Evolutionary conservation across 2,329 filamentous ascomycete species (phyloP).

Genomic region (Stenocarpella maydis): DNA sequence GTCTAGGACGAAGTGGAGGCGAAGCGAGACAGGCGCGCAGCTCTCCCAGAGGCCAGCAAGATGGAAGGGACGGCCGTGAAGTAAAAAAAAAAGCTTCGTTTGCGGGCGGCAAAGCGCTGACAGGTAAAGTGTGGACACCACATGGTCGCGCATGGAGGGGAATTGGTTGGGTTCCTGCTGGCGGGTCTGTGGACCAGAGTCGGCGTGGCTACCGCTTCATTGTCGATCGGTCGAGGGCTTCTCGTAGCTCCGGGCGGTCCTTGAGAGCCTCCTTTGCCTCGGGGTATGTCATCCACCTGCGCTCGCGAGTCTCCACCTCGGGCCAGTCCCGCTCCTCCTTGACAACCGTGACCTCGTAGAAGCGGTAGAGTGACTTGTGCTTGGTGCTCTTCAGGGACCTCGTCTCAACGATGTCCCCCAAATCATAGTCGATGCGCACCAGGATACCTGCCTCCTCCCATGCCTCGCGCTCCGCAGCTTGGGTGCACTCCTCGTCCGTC

Average conservation of each 20-base stretch:
- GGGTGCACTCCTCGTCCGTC: slow-evolving; percentile 85
- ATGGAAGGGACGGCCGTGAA: not conserved
- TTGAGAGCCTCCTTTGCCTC: slow-evolving; percentile 82
- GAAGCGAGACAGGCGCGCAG: slow-evolving; percentile 11
- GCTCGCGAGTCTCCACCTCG: slow-evolving; percentile 88
- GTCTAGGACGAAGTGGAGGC: slow-evolving; percentile 6
- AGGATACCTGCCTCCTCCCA: slow-evolving; percentile 98
- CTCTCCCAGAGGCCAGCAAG: not conserved
- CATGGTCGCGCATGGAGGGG: slow-evolving; percentile 5
- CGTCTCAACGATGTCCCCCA: slow-evolving; percentile 87
- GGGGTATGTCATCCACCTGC: slow-evolving; percentile 87
- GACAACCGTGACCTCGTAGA: slow-evolving; percentile 88
- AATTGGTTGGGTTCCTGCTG: not conserved
- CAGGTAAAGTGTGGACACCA: not conserved
- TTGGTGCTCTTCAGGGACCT: slow-evolving; percentile 77
- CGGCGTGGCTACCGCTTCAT: slow-evolving; percentile 58
- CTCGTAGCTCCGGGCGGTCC: slow-evolving; percentile 83
- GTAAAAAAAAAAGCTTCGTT: slow-evolving; percentile 25
- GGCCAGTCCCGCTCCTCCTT: slow-evolving; percentile 90
- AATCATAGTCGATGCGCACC: slow-evolving; percentile 82
- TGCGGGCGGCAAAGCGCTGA: slow-evolving; percentile 8
- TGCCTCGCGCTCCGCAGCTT: slow-evolving; percentile 88
- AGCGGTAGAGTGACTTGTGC: slow-evolving; percentile 76
- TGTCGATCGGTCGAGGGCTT: slow-evolving; percentile 84
- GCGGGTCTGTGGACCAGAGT: not conserved